Base-by-base conservation (phyloP, 805 yeast genomes). In the Kluyveromyces starmeri region DNA sequence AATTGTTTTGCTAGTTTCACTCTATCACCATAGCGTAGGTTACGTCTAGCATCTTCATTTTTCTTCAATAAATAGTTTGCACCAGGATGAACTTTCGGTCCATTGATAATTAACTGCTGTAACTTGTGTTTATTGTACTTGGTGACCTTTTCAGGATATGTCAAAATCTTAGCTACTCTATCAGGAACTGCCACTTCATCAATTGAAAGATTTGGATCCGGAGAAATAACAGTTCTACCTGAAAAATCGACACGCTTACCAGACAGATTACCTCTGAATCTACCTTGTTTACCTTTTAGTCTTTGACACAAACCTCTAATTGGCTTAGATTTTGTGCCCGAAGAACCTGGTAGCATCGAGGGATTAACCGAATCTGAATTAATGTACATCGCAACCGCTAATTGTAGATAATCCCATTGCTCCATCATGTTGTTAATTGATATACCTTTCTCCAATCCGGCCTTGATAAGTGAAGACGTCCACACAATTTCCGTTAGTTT, bases 141-240 rank as follows among this genome's bases (percentile, higher is more conserved):
- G 1, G 95, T 86, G 41, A 89, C 94, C 54, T 73, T 79, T 65
- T 92, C 99, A 0, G 99, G 99, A 56, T 83, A 92, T 0, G 99
- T 92, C 50, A 92, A 68, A 15, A 92, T 83, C 60, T 88, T 92
- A 12, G 97, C 97, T 20, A 92, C 96, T 44, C 94, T 70, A 49
- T 88, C 96, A 6, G 99, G 99, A 17, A 92, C 97, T 1, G 98
- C 98, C 27, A 92, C 99, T 61, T 92, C 96, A 61, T 92, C 97
- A 43, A 92, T 84, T 19, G 81, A 70, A 48, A 92, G 65, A 56
- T 92, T 92, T 23, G 99, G 99, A 65, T 92, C 99, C 2, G 98
- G 98, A 2, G 97, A 89, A 53, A 92, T 92, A 47, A 92, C 99
- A 0, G 98, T 92, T 66, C 99, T 76, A 33, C 94, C 98, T 0